Conservation (phyloP, 2,329 filamentous ascomycete species). For the Epichloe gansuensis region DNA sequence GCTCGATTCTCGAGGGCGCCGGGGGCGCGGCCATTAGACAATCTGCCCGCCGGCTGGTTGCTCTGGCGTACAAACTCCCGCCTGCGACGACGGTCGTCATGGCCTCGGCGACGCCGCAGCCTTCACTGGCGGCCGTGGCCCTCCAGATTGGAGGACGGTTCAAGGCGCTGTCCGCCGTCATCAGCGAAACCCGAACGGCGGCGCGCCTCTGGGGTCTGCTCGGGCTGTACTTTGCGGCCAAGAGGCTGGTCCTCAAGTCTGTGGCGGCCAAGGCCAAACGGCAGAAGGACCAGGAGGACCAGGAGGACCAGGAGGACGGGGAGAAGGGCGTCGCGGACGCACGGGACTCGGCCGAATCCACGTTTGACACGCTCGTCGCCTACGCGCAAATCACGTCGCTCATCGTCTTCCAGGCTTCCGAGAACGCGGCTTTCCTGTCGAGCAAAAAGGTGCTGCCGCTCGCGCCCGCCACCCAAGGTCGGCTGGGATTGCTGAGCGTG, state of each 20-base stretch:
- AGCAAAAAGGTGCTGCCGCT: constrained; percentile 60
- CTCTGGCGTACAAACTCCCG: constrained; percentile 38
- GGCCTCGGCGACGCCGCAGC: constrained; percentile 22
- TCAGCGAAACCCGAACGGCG: constrained; percentile 61
- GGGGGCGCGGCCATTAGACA: constrained; percentile 44
- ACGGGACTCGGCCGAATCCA: constrained; percentile 23
- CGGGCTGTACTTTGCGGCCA: constrained; percentile 57
- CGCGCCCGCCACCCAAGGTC: constrained; percentile 41
- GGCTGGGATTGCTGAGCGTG: constrained; percentile 58
- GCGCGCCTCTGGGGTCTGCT: constrained; percentile 65
- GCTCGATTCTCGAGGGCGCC: constrained; percentile 36
- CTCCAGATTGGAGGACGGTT: constrained; percentile 40
- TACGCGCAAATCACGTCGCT: constrained; percentile 57
- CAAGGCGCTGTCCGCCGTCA: constrained; percentile 47
- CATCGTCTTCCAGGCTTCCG: constrained; percentile 60
- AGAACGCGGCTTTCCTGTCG: constrained; percentile 71
- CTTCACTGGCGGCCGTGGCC: constrained; percentile 28
- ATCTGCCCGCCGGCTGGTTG: constrained; percentile 37
- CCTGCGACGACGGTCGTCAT: constrained; percentile 35
- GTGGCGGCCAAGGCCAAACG: constrained; percentile 9
- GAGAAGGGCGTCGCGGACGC: constrained; percentile 18
- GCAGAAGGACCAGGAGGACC: constrained; percentile 9
- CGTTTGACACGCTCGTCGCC: constrained; percentile 37
- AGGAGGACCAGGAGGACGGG: constrained; percentile 13
- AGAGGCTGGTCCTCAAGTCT: constrained; percentile 29